phyloP scores from a whole-genome alignment of 768 basidiomycete species.

The Cytidiella melzeri region DNA sequence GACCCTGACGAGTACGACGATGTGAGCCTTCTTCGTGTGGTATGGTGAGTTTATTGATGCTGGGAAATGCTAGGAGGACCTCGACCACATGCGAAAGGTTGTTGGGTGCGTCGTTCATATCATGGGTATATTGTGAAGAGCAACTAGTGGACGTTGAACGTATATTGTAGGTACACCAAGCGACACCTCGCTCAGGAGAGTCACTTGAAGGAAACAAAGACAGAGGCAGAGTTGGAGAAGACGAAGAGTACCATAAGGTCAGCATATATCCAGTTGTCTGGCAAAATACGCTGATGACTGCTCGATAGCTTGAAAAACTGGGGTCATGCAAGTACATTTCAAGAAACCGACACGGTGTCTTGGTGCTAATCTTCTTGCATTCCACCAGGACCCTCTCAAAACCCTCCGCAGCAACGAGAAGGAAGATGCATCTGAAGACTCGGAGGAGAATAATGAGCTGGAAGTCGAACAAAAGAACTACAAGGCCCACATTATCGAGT shows the following conservation, averaged over 20 bases:
- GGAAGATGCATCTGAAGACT: not conserved
- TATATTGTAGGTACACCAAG: slow-evolving; percentile 25
- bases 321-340: slow-evolving; percentile 25
- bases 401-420: slow-evolving; percentile 4
- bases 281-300: not conserved
- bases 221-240: slow-evolving; percentile 24
- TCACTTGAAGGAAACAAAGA: slow-evolving; percentile 27
- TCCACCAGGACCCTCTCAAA: not conserved
- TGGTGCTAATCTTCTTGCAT: too few species aligned
- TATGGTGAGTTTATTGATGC: too few species aligned
- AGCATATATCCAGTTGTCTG: not conserved
- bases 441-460: not conserved
- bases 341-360: too few species aligned
- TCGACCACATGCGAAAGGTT: slow-evolving; percentile 30
- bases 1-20: slow-evolving; percentile 26
- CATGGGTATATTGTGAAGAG: not conserved
- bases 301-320: slow-evolving; percentile 25
- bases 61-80: slow-evolving; percentile 24
- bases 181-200: slow-evolving; percentile 29
- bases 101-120: slow-evolving; percentile 19
- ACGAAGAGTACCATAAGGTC: slow-evolving; percentile 29
- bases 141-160: not conserved
- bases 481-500: slow-evolving; percentile 10
- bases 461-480: slow-evolving; percentile 5
- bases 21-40: slow-evolving; percentile 13